These are phyloP conservation scores for Primulina tabacum DNA, from an alignment of 257 asterid genomes.

Conservation along the genomic window DNA sequence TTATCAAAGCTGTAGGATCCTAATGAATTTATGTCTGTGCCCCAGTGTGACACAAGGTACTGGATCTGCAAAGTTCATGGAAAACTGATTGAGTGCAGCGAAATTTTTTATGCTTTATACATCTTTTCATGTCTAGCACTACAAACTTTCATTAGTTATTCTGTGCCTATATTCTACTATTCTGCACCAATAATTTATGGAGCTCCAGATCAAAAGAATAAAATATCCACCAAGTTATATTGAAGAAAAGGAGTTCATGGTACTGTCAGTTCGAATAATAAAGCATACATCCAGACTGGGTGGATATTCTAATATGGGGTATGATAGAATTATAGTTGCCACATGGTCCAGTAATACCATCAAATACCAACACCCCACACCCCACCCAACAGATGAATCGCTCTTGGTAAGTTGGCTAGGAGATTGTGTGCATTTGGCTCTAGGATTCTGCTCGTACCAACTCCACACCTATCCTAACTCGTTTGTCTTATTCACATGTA, in stretches of 20 bases:
- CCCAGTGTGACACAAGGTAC: slow-evolving; percentile 86
- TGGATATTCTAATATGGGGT: too few species aligned
- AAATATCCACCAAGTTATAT: background rate
- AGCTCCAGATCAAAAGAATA: background rate
- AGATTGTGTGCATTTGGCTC: background rate
- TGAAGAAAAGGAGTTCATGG: background rate
- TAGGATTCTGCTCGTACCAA: background rate
- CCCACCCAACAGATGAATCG: background rate
- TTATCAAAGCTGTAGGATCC: slow-evolving; percentile 86
- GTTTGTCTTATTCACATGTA: background rate
- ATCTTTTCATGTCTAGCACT: background rate
- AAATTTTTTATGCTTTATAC: background rate
- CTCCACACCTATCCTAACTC: background rate
- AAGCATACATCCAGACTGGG: too few species aligned
- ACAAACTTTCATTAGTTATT: background rate
- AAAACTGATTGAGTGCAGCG: background rate
- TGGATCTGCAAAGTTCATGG: slow-evolving; percentile 54
- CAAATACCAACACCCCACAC: background rate
- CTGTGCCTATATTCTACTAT: background rate
- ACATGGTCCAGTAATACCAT: background rate
- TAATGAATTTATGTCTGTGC: slow-evolving; percentile 60
- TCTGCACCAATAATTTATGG: background rate
- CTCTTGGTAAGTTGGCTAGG: background rate
- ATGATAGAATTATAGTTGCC: too few species aligned
- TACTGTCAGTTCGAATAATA: too few species aligned